Conservation (phyloP, 768 basidiomycete genomes). For the Lactarius sanguifluus region DNA sequence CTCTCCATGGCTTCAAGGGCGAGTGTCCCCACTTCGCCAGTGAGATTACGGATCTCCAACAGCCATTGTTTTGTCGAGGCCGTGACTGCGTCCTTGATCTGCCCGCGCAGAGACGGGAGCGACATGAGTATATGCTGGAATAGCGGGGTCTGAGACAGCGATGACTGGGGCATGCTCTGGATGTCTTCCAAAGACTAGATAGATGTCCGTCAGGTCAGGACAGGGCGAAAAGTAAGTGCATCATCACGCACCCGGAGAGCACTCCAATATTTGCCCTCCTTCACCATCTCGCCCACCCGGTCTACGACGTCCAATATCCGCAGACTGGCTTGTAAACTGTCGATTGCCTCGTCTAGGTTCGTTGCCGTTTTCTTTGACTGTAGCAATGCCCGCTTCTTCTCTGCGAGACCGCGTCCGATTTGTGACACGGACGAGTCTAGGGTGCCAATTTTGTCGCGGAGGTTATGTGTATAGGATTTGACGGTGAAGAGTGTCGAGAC, state of each 20-base stretch:
- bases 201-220: constrained; percentile 33
- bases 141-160: constrained; percentile 88
- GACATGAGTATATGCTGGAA: constrained; percentile 91
- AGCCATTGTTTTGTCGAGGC: constrained; percentile 97
- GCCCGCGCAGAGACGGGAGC: constrained; percentile 81
- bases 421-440: constrained; percentile 87
- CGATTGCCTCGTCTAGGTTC: constrained; percentile 95
- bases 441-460: constrained; percentile 87
- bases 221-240: constrained; percentile 30
- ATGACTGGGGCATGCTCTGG: constrained; percentile 83
- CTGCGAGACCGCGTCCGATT: constrained; percentile 82
- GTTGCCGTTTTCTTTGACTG: constrained; percentile 91
- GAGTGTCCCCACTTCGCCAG: constrained; percentile 78
- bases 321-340: constrained; percentile 89
- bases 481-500: constrained; percentile 96
- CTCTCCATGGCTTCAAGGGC: constrained; percentile 90
- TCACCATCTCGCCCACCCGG: constrained; percentile 90
- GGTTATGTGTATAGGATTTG: constrained; percentile 92
- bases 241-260: constrained; percentile 76
- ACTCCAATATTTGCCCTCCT: constrained; percentile 94
- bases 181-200: constrained; percentile 95
- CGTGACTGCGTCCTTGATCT: constrained; percentile 92
- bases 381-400: constrained; percentile 89
- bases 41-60: constrained; percentile 88
- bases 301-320: constrained; percentile 91